Conservation (phyloP, 148 eudicot genomes). For the Mesembryanthemum crystallinum region DNA sequence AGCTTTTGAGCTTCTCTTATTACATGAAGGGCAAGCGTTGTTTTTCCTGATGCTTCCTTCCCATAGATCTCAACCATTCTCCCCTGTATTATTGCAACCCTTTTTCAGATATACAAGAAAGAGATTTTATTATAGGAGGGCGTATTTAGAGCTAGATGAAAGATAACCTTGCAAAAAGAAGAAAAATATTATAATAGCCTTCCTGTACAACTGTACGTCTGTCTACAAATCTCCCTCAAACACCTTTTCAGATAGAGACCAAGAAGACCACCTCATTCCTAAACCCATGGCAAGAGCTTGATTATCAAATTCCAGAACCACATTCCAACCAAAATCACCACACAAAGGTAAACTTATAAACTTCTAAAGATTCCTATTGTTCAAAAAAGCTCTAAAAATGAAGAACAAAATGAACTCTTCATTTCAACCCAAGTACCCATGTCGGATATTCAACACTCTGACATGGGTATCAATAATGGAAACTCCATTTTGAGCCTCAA, state of each 20-base stretch:
- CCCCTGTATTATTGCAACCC: conserved; percentile 47
- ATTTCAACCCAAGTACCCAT: too few species aligned
- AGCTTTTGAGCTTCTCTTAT: conserved; percentile 95
- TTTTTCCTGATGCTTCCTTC: conserved; percentile 97
- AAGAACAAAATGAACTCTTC: too few species aligned
- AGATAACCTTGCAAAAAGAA: not conserved
- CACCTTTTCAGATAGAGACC: not conserved
- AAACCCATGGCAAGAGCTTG: not conserved
- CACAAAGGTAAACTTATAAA: not conserved
- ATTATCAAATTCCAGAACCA: not conserved
- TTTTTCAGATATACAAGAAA: not conserved
- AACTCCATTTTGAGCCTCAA: too few species aligned
- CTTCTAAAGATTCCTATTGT: not conserved
- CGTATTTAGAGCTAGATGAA: not conserved
- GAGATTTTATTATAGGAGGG: not conserved
- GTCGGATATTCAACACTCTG: too few species aligned
- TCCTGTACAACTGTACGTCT: not conserved
- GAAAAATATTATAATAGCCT: not conserved
- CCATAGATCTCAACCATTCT: conserved; percentile 96
- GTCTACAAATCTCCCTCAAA: not conserved
- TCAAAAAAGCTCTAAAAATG: too few species aligned
- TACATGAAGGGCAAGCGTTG: conserved; percentile 87
- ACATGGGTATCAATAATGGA: too few species aligned
- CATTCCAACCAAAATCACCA: not conserved
- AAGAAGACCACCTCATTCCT: not conserved